A percentile compares a stretch with the other conserved stretches of the same genome.
These are phyloP conservation scores for Didymella exigua DNA, from an alignment of 2,329 filamentous ascomycete genomes.

Conservation along the genomic window DNA sequence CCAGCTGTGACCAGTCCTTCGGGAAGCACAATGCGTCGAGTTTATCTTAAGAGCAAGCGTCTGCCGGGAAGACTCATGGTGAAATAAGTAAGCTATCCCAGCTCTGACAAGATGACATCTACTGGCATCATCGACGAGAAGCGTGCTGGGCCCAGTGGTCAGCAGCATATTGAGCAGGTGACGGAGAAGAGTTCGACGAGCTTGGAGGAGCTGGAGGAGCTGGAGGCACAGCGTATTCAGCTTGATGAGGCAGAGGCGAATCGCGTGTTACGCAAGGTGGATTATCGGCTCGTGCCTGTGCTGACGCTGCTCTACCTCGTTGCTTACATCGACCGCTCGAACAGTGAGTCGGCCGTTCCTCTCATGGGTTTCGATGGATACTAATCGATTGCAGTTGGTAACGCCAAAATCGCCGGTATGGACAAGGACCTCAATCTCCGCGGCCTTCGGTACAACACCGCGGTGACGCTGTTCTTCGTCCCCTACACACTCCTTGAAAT, in stretches of 20 bases:
- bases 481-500: slow-evolving; percentile 48
- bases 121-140: slow-evolving; percentile 17
- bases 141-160: slow-evolving; percentile 10
- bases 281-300: slow-evolving; percentile 39
- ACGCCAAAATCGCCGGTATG: slow-evolving; percentile 52
- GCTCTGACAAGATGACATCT: slow-evolving; percentile 17
- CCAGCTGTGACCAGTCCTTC: slow-evolving; percentile 14
- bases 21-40: slow-evolving; percentile 22
- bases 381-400: slow-evolving; percentile 40
- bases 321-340: slow-evolving; percentile 43
- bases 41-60: slow-evolving; percentile 14
- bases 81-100: neutral
- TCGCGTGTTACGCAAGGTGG: slow-evolving; percentile 44
- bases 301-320: slow-evolving; percentile 44
- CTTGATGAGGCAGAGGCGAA: slow-evolving; percentile 35
- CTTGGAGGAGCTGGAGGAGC: slow-evolving; percentile 30
- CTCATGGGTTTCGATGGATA: neutral
- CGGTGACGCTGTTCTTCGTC: slow-evolving; percentile 50
- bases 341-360: too few relatives aligned
- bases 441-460: slow-evolving; percentile 49
- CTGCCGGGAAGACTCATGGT: slow-evolving; percentile 2
- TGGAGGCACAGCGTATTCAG: slow-evolving; percentile 35
- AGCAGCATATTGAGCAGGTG: slow-evolving; percentile 32
- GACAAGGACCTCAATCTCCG: slow-evolving; percentile 47
- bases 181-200: slow-evolving; percentile 33